phyloP scores from a whole-genome alignment of 2,329 filamentous ascomycete species.

The Phialemoniopsis sp. region DNA sequence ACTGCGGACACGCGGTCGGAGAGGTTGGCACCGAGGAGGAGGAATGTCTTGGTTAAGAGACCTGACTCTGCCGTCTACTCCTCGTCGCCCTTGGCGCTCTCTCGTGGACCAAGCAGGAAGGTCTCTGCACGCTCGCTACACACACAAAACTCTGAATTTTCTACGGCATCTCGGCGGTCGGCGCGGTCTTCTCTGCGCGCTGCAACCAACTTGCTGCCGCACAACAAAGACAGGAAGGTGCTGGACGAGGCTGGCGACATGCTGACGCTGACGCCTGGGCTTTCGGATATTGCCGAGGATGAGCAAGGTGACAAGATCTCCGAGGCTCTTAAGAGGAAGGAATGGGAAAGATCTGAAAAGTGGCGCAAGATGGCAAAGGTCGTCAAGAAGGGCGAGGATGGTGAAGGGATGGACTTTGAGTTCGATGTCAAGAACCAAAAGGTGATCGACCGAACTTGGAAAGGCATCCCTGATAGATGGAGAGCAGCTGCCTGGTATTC shows the following conservation, averaged over 20 bases:
- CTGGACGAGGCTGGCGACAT: conserved; percentile 66
- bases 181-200: conserved; percentile 52
- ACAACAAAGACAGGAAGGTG: conserved; percentile 56
- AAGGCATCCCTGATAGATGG: conserved; percentile 96
- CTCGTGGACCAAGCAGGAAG: conserved; percentile 47
- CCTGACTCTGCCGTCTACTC: conserved; percentile 28
- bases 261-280: conserved; percentile 54
- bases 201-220: conserved; percentile 54
- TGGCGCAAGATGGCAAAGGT: conserved; percentile 64
- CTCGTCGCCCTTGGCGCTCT: conserved; percentile 26
- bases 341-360: conserved; percentile 60
- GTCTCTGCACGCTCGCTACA: conserved; percentile 54
- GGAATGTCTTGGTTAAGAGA: conserved; percentile 39
- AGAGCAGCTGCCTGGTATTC: conserved; percentile 91
- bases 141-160: conserved; percentile 50
- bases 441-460: conserved; percentile 89
- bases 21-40: conserved; percentile 39
- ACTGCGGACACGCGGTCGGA: conserved; percentile 37
- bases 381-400: conserved; percentile 42
- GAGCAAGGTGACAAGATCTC: conserved; percentile 46
- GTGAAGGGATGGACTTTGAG: conserved; percentile 61
- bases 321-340: conserved; percentile 57
- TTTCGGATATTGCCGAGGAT: conserved; percentile 53
- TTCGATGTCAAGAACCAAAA: conserved; percentile 84
- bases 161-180: conserved; percentile 46